phyloP scores from a whole-genome alignment of 306 rosid species.

The Lotus japonicus region DNA sequence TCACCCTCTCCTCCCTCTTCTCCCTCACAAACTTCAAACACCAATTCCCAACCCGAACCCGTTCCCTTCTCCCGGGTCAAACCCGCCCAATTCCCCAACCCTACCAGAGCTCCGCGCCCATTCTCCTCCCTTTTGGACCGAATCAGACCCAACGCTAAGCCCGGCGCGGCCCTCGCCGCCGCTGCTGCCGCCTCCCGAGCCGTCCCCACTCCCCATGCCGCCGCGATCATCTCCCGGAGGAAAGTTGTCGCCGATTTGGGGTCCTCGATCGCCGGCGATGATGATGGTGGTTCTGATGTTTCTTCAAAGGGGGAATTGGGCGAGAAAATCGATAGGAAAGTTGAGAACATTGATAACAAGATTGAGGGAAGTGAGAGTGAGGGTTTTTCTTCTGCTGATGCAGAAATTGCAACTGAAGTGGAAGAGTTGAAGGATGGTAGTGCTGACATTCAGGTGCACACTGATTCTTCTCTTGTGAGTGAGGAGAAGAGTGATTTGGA shows the following conservation, averaged over 20 bases:
- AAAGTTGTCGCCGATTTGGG: conserved; percentile 28
- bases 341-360: conserved; percentile 19
- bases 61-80: conserved; percentile 32
- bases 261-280: conserved; percentile 30
- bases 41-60: conserved; percentile 23
- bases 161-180: conserved; percentile 91
- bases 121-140: conserved; percentile 64
- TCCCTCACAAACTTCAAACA: not conserved
- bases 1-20: conserved; percentile 51
- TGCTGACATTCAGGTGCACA: conserved; percentile 13
- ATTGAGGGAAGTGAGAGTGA: conserved; percentile 20
- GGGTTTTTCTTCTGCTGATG: conserved; percentile 16
- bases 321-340: conserved; percentile 22
- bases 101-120: conserved; percentile 41
- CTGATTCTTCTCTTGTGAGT: conserved; percentile 18
- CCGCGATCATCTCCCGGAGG: conserved; percentile 67
- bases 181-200: conserved; percentile 93
- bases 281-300: conserved; percentile 31
- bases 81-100: conserved; percentile 34
- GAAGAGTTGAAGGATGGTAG: conserved; percentile 14
- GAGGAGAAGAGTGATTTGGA: conserved; percentile 33
- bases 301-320: conserved; percentile 35
- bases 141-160: conserved; percentile 70
- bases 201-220: conserved; percentile 75
- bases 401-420: conserved; percentile 21